Base-by-base conservation (phyloP, 345 rosid species). In the Ceriops zippeliana region DNA sequence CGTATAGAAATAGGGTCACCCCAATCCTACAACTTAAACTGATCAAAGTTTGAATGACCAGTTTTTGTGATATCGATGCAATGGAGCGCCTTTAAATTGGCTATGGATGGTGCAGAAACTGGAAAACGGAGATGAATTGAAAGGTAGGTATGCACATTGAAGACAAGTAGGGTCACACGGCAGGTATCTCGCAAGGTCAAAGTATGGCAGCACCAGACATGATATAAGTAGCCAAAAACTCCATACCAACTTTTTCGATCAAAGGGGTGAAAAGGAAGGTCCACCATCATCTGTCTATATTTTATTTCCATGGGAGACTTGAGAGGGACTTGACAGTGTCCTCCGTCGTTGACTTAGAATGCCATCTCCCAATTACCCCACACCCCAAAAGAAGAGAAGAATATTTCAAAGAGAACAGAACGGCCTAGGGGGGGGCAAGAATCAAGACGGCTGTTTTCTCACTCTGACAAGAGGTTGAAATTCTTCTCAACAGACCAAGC, bases 341-440 rank as follows among this genome's bases (percentile, higher is more conserved):
- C 86, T 70, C 73, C 71, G 56, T 63, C 31, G 83, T 85, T 85
- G 85, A 85, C 89, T 75, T 77, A 42, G 3, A 16, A 53, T 37
- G 11, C 72, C 65, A 26, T 66, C 61, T 20, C 76, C 60, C 69
- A 42, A 73, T 65, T 73, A 65, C 72, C 35, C 35, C 11, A 5
- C 34, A 21, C 70, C 37, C 72, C 60, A 70, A 83, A 74, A 69
- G 75, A 74, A 61, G 75, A 70, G 61, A 69, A 58, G 58, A 32
- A 20, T 3, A 31, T 7, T 49, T 52, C 27, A 13, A 57, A 9
- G 37, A 32, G 56, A 61, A 52, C 58, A 15, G 4, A 8, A 37
- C 6, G 24, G n/a, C 2, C 11, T 2, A 28, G 30, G 5, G 26
- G 34, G 27, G 58, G 26, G 58, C 21, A 53, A 9, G 17, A 15